These are phyloP conservation scores for Acorus calamus DNA, from an alignment of 106 monocot genomes.

Conservation along the genomic window DNA sequence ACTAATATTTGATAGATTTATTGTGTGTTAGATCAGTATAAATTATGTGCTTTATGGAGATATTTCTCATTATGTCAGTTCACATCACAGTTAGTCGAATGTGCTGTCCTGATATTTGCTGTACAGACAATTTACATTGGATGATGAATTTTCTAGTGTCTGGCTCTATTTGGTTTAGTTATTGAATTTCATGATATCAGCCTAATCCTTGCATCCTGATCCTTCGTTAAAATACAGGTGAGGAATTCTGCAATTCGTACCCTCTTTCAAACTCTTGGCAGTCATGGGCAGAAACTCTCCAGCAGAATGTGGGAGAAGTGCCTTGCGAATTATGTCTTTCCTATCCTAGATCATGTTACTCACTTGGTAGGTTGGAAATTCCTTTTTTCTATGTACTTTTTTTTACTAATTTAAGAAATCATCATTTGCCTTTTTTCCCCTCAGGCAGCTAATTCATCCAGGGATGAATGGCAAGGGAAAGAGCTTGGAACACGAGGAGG, in stretches of 20 bases:
- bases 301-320: constrained; percentile 88
- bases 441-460: constrained; percentile 93
- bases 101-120: too few relatives aligned
- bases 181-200: too few relatives aligned
- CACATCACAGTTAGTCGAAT: too few relatives aligned
- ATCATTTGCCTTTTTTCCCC: constrained; percentile 6
- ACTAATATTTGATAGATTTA: too few relatives aligned
- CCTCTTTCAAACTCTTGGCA: constrained; percentile 86
- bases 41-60: not conserved
- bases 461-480: constrained; percentile 99
- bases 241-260: constrained; percentile 89
- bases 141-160: too few relatives aligned
- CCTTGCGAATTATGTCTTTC: constrained; percentile 88
- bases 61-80: too few relatives aligned
- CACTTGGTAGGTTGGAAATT: constrained; percentile 50
- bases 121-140: too few relatives aligned
- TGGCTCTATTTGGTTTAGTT: too few relatives aligned
- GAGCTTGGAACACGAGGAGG: constrained; percentile 89
- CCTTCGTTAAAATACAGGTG: constrained; percentile 33
- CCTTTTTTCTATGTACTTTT: constrained; percentile 1
- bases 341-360: constrained; percentile 79
- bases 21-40: not conserved
- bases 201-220: too few relatives aligned
- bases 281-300: constrained; percentile 93
- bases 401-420: not conserved